phyloP scores from a whole-genome alignment of 1,284 basidiomycete genomes.

The Cutaneotrichosporon sp. region DNA sequence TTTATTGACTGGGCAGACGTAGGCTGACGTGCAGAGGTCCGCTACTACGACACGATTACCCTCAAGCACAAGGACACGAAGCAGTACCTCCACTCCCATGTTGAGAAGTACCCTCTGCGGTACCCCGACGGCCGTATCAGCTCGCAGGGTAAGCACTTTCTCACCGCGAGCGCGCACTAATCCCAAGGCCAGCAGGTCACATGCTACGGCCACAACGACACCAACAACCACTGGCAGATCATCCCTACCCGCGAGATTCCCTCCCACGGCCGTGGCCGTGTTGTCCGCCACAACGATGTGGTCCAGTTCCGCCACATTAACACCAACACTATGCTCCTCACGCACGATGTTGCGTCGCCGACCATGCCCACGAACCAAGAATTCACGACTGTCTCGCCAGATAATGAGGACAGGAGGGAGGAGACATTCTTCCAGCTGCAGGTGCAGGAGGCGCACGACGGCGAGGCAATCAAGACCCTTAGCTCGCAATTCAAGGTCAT shows the following conservation, averaged over 20 bases:
- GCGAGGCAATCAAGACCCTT: conserved; percentile 83
- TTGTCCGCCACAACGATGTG: conserved; percentile 81
- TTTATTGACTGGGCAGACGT: no score
- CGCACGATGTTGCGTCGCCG: conserved; percentile 96
- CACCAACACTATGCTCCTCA: conserved; percentile 77
- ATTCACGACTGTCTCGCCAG: conserved; percentile 81
- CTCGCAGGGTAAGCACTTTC: conserved; percentile 61
- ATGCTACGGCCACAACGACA: conserved; percentile 67
- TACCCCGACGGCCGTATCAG: conserved; percentile 97
- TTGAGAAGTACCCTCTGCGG: conserved; percentile 81
- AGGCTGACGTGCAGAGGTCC: conserved; percentile 63
- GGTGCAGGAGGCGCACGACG: conserved; percentile 66
- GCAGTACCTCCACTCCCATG: conserved; percentile 87
- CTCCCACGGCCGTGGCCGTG: conserved; percentile 77
- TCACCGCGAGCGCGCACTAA: not conserved
- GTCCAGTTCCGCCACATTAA: conserved; percentile 84
- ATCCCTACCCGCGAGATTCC: conserved; percentile 88
- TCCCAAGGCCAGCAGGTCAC: conserved; percentile 81
- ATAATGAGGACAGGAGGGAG: conserved; percentile 63
- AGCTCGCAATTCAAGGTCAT: conserved; percentile 82
- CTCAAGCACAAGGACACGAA: conserved; percentile 90
- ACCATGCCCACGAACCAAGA: conserved; percentile 98
- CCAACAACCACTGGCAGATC: conserved; percentile 94
- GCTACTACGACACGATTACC: conserved; percentile 83
- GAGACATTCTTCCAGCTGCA: conserved; percentile 80